These are phyloP conservation scores for Bipolaris bicolor DNA, from an alignment of 2,329 filamentous ascomycete species.

Conservation along the genomic window DNA sequence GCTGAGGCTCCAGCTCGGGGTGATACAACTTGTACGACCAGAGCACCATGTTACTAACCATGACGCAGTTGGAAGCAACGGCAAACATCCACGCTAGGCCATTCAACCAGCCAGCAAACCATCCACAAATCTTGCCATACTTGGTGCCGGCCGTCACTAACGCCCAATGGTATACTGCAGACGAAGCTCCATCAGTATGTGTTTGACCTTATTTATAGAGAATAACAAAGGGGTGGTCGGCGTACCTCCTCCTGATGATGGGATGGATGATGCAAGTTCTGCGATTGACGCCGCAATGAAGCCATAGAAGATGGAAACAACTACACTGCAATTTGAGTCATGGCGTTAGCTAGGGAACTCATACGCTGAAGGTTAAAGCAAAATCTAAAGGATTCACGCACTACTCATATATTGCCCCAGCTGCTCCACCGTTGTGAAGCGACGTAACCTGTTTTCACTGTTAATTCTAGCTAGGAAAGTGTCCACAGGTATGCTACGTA, in stretches of 20 bases:
- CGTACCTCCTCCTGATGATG: neutral
- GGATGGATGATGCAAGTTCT: neutral
- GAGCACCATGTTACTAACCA: neutral
- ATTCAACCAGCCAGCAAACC: neutral
- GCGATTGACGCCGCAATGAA: neutral
- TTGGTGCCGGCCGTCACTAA: neutral
- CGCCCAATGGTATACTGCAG: neutral
- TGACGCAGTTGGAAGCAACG: neutral
- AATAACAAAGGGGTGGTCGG: neutral
- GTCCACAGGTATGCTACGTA: neutral
- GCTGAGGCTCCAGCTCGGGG: neutral
- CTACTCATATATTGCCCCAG: neutral
- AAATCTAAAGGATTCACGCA: neutral
- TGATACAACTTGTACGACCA: neutral
- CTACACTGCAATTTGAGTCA: neutral
- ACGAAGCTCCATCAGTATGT: neutral
- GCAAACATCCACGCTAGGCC: neutral
- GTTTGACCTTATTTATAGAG: neutral
- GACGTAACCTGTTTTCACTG: neutral
- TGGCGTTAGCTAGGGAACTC: neutral
- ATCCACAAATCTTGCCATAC: neutral
- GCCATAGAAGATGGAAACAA: neutral
- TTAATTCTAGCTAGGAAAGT: neutral
- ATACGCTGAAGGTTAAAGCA: neutral
- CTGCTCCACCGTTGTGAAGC: neutral